Evolutionary conservation across 208 protist species (phyloP), one percentile per base, ranked within the genome.

Genomic region (Trypanosoma rangeli): DNA sequence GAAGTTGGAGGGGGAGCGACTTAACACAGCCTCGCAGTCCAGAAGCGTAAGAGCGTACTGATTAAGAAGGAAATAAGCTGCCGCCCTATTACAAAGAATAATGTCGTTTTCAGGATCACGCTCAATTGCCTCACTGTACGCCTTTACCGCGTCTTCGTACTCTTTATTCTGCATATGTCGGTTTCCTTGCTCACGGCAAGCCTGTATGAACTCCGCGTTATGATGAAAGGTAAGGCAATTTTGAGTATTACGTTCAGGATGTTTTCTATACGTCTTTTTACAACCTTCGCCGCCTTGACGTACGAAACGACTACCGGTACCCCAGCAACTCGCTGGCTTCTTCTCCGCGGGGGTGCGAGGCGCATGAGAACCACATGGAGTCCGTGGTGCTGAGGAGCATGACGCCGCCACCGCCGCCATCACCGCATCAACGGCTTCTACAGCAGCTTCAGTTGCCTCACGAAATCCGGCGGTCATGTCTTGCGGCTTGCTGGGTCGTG

Each of bases 51-150:
- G 76, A 5, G 76, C 54, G 68, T 91, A 93, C 42, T 83, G 73
- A 55, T 79, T 83, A 3, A 76, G 64, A 39, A 90, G 73, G 20
- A 94, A 70, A 64, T 92, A 90, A 4, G 82, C 89, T 24, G 84
- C 83, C 12, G 91, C 84, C 13, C 91, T 83, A 65, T 97, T 96
- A 37, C 82, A 86, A 59, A 79, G 74, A 37, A 94, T 20, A 33
- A 83, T 58, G 64, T 79, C 80, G 64, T 80, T 85, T 29, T 24
- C 22, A n/a, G 82, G 84, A 39, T 83, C 70, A 1, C 79, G 56
- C 52, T 79, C 73, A 31, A 97, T 80, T 2, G 80, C 90, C 62
- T 91, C 78, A 16, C 75, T 87, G 66, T 97, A 97, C 22, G 64
- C 66, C 57, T 66, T 46, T 7, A 88, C 65, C 4, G 93, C 86